Evolutionary conservation across 2,329 filamentous ascomycete genomes (phyloP), one percentile per base, ranked within the genome.

Genomic region (Pseudocercospora fuligena): DNA sequence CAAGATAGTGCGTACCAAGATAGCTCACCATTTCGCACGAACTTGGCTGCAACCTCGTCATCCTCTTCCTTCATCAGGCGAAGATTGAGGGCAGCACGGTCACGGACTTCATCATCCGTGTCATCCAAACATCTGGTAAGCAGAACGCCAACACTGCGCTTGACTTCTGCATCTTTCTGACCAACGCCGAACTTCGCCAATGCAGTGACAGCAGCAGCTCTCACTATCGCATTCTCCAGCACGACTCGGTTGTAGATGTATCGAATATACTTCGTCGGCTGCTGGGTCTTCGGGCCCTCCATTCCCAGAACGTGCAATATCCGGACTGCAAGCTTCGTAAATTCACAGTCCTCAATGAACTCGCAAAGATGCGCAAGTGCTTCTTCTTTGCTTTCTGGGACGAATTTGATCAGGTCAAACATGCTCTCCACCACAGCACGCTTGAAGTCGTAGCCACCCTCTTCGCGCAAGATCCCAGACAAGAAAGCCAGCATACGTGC

Each of bases 171-270:
- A 76, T 98, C 95, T 82, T 96, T 94, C 80, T 98, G 95, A 36
- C 92, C 94, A 66, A 98, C 94, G 74, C 95, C 95, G 77, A 99
- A 99, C 81, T 98, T 99, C 75, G 94, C 93, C 69, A 99, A 82
- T 2, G 95, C 95, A 25, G 95, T 98, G 25, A 98, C 96, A 61
- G 95, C 95, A 9, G 95, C 94, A 58, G 95, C 95, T 73, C 95
- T 88, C 21, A 99, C 94, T 69, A 97, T 93, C 47, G 95, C 93
- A 78, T 99, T 99, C 81, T 99, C 95, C 61, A 99, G 83, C 16
- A 99, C 95, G 23, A 99, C 94, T 66, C 95, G 89, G 83, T 99
- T 99, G 85, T 99, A 99, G 77, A 99, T 99, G 81, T 98, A 99
- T 65, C 95, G 92, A 74, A 99, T 97, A 80, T 97, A 99, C 85